phyloP scores from a whole-genome alignment of 1,284 basidiomycete species.

The Fomitopsis schrenkii region DNA sequence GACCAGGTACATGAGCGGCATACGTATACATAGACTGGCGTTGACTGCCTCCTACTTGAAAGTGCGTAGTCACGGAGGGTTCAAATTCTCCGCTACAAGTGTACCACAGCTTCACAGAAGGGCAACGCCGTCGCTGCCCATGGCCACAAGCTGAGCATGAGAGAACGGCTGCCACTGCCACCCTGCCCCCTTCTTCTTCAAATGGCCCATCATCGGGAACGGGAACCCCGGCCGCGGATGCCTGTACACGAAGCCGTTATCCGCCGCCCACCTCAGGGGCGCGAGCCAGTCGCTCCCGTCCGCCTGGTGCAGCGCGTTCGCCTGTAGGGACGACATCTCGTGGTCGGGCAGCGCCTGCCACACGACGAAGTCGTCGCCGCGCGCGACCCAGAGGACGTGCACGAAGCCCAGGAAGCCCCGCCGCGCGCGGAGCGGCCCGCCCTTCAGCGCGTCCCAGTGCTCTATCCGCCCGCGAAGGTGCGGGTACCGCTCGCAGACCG shows the following conservation, averaged over 20 bases:
- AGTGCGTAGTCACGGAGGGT: too few species aligned
- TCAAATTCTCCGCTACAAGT: not conserved
- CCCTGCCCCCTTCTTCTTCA: not conserved
- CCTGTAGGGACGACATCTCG: not conserved
- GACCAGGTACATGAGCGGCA: too few species aligned
- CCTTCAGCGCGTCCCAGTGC: not conserved
- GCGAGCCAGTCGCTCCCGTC: not conserved
- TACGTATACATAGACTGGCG: too few species aligned
- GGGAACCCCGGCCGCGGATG: not conserved
- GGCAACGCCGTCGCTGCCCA: not conserved
- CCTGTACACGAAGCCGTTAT: not conserved
- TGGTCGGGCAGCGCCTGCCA: not conserved
- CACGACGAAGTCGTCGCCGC: not conserved
- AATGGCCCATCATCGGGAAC: not conserved
- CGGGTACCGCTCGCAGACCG: not conserved
- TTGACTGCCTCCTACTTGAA: too few species aligned
- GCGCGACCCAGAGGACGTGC: not conserved
- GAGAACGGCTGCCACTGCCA: conserved; percentile 1
- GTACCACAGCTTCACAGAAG: not conserved
- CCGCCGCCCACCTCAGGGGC: not conserved
- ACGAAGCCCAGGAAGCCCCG: not conserved
- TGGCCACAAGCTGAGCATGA: not conserved
- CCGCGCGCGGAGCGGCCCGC: not conserved
- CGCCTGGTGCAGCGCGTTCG: not conserved
- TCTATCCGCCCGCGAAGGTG: not conserved